phyloP scores from a whole-genome alignment of 208 protist species.

The Acanthamoeba culbertsoni region DNA sequence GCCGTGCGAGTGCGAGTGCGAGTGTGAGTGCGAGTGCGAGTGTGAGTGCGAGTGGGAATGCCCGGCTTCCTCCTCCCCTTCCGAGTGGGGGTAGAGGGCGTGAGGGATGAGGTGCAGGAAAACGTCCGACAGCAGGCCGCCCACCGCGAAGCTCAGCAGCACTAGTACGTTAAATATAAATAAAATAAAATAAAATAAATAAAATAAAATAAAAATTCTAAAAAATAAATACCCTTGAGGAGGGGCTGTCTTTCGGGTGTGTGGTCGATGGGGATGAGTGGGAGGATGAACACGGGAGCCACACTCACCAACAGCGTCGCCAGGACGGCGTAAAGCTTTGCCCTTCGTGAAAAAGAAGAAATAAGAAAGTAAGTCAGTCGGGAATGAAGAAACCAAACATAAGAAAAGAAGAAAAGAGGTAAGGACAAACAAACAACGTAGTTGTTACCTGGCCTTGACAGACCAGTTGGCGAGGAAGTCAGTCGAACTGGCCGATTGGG shows the following conservation, averaged over 20 bases:
- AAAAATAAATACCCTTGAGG: background rate
- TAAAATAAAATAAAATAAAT: background rate
- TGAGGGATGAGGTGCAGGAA: slow-evolving; percentile 81
- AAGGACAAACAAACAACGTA: background rate
- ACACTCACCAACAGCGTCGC: background rate
- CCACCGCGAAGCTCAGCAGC: slow-evolving; percentile 75
- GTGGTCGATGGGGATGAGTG: slow-evolving; percentile 23
- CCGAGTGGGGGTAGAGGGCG: slow-evolving; percentile 51
- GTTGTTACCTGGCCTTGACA: background rate
- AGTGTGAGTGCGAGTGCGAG: slow-evolving; percentile 61
- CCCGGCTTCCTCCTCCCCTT: background rate
- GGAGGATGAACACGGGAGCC: slow-evolving; percentile 27
- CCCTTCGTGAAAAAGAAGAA: background rate
- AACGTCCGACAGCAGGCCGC: slow-evolving; percentile 79
- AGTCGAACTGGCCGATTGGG: background rate
- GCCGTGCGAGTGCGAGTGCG: slow-evolving; percentile 1
- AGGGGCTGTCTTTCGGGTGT: background rate
- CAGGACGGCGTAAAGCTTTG: background rate
- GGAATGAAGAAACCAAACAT: background rate
- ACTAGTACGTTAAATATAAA: no score
- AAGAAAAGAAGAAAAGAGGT: background rate
- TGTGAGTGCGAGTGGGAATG: slow-evolving; percentile 26
- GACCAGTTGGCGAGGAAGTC: background rate
- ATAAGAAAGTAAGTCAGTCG: background rate
- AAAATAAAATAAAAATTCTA: background rate